These are phyloP conservation scores for Angomonas deanei DNA, from an alignment of 208 protist genomes.

Conservation along the genomic window DNA sequence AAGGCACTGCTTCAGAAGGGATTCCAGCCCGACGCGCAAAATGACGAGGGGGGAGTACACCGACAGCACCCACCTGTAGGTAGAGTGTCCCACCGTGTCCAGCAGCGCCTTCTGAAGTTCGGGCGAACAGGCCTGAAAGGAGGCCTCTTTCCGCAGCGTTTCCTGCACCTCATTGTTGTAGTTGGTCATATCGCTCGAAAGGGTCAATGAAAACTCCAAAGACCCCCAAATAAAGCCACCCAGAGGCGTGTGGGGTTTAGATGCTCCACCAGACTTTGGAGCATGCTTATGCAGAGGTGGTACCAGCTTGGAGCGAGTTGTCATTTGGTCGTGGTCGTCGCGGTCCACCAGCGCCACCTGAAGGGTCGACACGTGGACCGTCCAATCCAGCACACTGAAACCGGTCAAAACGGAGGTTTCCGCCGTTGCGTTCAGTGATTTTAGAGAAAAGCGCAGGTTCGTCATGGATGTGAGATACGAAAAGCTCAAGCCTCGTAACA, in stretches of 20 bases:
- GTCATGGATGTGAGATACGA: conserved; percentile 80
- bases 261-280: neutral
- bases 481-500: conserved; percentile 56
- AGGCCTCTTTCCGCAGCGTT: conserved; percentile 22
- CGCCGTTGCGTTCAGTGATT: conserved; percentile 42
- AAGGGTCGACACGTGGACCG: conserved; percentile 47
- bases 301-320: neutral
- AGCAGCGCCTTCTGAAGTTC: conserved; percentile 56
- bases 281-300: neutral
- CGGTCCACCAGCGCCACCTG: conserved; percentile 83
- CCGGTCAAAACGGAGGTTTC: conserved; percentile 23
- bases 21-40: conserved; percentile 56
- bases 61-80: conserved; percentile 57
- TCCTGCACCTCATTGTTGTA: conserved; percentile 27
- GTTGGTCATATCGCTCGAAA: conserved; percentile 56
- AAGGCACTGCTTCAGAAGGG: conserved; percentile 50
- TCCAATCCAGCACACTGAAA: conserved; percentile 40
- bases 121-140: conserved; percentile 30
- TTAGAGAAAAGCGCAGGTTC: conserved; percentile 70
- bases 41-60: conserved; percentile 64
- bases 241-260: conserved; percentile 19
- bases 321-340: conserved; percentile 74
- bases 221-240: conserved; percentile 85
- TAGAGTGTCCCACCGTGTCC: conserved; percentile 41
- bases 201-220: conserved; percentile 58